Evolutionary conservation across 129 eudicot genomes (phyloP).

Genomic region (Lactuca sativa): DNA sequence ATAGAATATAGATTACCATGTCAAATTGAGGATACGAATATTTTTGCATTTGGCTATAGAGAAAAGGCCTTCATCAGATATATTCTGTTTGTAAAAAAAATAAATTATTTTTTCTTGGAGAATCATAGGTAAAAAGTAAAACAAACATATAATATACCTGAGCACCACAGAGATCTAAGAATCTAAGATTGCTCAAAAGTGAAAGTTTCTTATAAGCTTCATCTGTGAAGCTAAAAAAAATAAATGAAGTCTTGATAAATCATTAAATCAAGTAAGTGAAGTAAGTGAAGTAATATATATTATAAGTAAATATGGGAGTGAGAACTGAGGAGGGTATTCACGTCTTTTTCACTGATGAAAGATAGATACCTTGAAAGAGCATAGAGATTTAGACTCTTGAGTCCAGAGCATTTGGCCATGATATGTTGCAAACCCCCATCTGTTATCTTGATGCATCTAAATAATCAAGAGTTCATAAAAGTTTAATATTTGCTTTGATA

Average conservation of each 20-base stretch:
- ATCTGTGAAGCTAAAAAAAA: conserved; percentile 73
- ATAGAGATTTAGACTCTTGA: conserved; percentile 72
- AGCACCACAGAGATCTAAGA: conserved; percentile 98
- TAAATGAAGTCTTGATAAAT: conserved; percentile 26
- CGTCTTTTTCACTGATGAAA: not conserved
- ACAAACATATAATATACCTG: conserved; percentile 55
- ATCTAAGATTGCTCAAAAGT: conserved; percentile 55
- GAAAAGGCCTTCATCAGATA: conserved; percentile 81
- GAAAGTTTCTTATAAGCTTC: conserved; percentile 68
- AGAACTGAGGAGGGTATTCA: not conserved
- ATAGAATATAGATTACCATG: conserved; percentile 52
- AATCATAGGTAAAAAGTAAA: not conserved
- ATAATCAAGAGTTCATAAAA: conserved; percentile 17
- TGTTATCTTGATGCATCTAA: conserved; percentile 85
- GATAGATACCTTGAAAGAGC: conserved; percentile 78
- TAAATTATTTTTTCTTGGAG: not conserved
- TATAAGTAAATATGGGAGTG: too few species aligned
- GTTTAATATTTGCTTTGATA: not conserved
- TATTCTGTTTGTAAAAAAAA: conserved; percentile 55
- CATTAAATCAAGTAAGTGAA: not conserved
- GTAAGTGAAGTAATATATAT: not conserved
- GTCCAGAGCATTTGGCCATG: conserved; percentile 68
- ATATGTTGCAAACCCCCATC: conserved; percentile 70
- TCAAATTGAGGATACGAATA: conserved; percentile 66
- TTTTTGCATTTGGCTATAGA: conserved; percentile 79